Evolutionary conservation across 148 eudicot species (phyloP).

Genomic region (Vaccinium darrowii): DNA sequence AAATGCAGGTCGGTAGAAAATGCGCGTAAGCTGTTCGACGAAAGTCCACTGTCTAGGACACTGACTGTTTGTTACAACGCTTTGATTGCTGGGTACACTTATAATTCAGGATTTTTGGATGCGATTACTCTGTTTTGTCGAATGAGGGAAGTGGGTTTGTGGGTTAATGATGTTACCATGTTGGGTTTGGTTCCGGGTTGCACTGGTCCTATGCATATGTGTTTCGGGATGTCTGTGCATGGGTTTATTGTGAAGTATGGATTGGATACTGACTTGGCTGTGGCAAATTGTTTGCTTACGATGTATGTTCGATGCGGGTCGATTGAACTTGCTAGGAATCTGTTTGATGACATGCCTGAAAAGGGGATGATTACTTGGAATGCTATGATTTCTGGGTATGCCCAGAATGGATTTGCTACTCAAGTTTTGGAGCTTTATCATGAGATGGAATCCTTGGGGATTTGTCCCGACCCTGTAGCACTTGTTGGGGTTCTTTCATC

Average conservation of each 20-base stretch:
- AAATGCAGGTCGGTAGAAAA: slow-evolving; percentile 26
- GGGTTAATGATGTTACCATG: slow-evolving; percentile 53
- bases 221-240: slow-evolving; percentile 55
- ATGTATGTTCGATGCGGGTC: slow-evolving; percentile 69
- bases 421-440: slow-evolving; percentile 61
- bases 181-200: slow-evolving; percentile 71
- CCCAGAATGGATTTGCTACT: slow-evolving; percentile 63
- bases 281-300: slow-evolving; percentile 61
- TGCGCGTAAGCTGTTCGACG: slow-evolving; percentile 67
- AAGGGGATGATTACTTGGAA: slow-evolving; percentile 79
- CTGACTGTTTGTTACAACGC: slow-evolving; percentile 76
- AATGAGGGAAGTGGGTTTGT: slow-evolving; percentile 52
- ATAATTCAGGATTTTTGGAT: slow-evolving; percentile 23
- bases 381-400: slow-evolving; percentile 81
- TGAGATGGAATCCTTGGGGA: slow-evolving; percentile 40
- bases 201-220: slow-evolving; percentile 36
- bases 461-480: slow-evolving; percentile 61
- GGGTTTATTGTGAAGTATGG: slow-evolving; percentile 49
- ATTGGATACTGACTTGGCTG: slow-evolving; percentile 44
- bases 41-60: slow-evolving; percentile 37
- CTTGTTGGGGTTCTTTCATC: slow-evolving; percentile 72
- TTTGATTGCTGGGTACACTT: slow-evolving; percentile 61
- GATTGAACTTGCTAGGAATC: slow-evolving; percentile 44
- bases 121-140: slow-evolving; percentile 36
- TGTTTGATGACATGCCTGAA: slow-evolving; percentile 53